Conservation (phyloP, 257 asterid genomes). For the Paraleonurus japonicus region DNA sequence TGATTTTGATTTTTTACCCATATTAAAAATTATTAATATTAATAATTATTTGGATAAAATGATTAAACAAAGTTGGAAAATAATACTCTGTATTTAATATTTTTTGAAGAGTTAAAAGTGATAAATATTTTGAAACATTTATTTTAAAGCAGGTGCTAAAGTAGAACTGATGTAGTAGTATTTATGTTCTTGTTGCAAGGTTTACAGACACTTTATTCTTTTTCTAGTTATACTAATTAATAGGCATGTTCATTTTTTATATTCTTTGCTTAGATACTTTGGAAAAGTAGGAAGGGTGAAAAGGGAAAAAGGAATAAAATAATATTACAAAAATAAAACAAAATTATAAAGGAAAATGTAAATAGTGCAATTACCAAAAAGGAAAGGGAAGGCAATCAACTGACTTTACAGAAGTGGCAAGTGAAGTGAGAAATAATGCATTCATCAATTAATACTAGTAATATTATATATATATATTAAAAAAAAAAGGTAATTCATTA, state of each 20-base stretch:
- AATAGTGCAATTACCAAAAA: slow-evolving; percentile 17
- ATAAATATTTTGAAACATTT: no score
- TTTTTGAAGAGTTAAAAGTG: no score
- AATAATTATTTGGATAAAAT: no score
- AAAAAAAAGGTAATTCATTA: background rate
- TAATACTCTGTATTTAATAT: no score
- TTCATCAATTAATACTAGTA: background rate
- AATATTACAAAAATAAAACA: background rate
- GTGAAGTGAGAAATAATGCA: slow-evolving; percentile 44
- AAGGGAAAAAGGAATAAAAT: background rate
- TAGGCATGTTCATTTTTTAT: background rate
- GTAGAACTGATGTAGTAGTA: no score
- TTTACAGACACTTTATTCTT: background rate
- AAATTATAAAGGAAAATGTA: background rate
- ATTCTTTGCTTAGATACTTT: slow-evolving; percentile 23
- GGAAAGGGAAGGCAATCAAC: slow-evolving; percentile 36
- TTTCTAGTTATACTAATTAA: no score
- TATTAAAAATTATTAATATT: no score
- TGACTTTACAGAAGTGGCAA: slow-evolving; percentile 42
- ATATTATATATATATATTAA: background rate
- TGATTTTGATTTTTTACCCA: no score
- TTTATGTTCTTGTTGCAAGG: background rate
- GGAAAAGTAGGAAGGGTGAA: slow-evolving; percentile 9
- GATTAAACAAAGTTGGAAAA: no score
- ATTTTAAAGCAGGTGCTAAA: no score